Evolutionary conservation across 1,284 basidiomycete species (phyloP).

Genomic region (Austropuccinia psidii): DNA sequence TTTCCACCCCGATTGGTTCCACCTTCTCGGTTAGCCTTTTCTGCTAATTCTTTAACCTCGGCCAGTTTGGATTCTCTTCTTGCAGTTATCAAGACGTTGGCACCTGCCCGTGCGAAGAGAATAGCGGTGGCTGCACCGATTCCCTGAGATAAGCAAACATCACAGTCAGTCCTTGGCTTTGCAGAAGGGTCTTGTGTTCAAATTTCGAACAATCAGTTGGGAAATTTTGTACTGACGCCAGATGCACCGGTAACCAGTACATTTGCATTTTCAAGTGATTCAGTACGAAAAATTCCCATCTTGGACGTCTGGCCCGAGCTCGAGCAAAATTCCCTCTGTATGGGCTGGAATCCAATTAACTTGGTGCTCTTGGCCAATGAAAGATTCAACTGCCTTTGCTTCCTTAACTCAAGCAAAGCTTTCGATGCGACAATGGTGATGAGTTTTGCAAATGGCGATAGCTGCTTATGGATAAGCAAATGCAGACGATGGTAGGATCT

Average conservation of each 20-base stretch:
- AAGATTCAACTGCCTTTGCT: no score
- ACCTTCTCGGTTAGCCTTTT: slow-evolving; percentile 62
- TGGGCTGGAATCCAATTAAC: no score
- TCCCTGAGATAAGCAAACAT: slow-evolving; percentile 28
- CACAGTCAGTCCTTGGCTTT: background rate
- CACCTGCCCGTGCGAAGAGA: slow-evolving; percentile 61
- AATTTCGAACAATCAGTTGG: no score
- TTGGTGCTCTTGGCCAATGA: no score
- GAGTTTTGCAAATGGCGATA: no score
- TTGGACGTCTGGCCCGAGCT: no score
- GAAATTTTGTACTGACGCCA: slow-evolving; percentile 49
- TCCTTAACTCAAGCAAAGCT: no score
- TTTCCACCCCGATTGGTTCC: slow-evolving; percentile 64
- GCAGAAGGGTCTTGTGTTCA: background rate
- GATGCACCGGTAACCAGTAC: slow-evolving; percentile 79
- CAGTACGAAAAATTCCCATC: slow-evolving; percentile 38
- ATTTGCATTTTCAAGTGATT: slow-evolving; percentile 63
- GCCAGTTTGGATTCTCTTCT: slow-evolving; percentile 48
- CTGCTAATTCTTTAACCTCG: slow-evolving; percentile 52
- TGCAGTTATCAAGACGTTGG: slow-evolving; percentile 50
- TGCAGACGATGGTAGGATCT: no score
- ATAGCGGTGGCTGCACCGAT: slow-evolving; percentile 64
- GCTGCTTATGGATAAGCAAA: no score
- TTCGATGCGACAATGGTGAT: no score
- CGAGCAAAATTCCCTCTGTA: no score